Conservation (phyloP, 192 early-diverging fungal genomes). For the Gonapodya sp. region DNA sequence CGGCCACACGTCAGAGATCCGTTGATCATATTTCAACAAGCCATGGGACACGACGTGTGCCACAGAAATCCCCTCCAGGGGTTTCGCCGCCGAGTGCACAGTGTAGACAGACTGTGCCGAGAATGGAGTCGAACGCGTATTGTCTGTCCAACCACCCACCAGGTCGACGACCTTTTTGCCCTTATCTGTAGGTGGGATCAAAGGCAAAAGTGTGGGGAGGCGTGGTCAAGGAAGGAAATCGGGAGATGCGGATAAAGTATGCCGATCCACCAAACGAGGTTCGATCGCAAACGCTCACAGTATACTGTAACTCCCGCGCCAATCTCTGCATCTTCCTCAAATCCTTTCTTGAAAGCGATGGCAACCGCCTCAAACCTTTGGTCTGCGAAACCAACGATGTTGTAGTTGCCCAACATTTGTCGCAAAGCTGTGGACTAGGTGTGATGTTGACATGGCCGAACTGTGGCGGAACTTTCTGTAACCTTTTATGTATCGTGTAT, state of each 20-base stretch:
- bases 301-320: background rate
- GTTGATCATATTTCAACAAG: background rate
- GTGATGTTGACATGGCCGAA: background rate
- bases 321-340: background rate
- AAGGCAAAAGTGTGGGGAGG: background rate
- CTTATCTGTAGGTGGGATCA: background rate
- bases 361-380: background rate
- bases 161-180: slow-evolving; percentile 12
- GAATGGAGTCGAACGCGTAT: background rate
- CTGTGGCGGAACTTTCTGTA: background rate
- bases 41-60: slow-evolving; percentile 6
- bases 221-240: no score
- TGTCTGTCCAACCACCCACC: background rate
- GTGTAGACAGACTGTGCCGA: background rate
- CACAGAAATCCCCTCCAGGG: background rate
- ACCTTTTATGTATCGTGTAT: no score
- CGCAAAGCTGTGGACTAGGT: background rate
- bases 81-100: slow-evolving; percentile 6
- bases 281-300: background rate
- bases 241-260: background rate
- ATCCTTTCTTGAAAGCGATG: background rate
- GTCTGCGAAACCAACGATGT: background rate
- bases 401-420: background rate
- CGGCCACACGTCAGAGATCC: slow-evolving; percentile 2
- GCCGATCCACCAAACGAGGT: background rate